phyloP scores from a whole-genome alignment of 2,329 filamentous ascomycete genomes.

The Aspergillus vadensis region DNA sequence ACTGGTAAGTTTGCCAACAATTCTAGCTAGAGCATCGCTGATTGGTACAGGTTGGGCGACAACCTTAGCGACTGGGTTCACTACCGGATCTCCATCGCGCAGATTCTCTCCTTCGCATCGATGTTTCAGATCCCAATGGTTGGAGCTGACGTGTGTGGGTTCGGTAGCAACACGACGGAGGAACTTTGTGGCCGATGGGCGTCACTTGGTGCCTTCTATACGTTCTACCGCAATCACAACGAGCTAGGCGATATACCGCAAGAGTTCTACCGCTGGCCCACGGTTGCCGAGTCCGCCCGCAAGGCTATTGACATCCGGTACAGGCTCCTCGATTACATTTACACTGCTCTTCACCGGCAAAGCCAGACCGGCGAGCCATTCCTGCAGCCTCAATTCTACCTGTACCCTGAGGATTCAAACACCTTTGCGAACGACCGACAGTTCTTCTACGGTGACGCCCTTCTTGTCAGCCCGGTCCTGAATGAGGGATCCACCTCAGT shows the following conservation, averaged over 20 bases:
- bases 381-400: slow-evolving; percentile 71
- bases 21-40: slow-evolving; percentile 26
- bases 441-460: slow-evolving; percentile 61
- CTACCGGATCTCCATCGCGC: slow-evolving; percentile 61
- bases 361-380: slow-evolving; percentile 64
- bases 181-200: slow-evolving; percentile 76
- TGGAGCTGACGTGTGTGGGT: slow-evolving; percentile 77
- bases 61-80: slow-evolving; percentile 61
- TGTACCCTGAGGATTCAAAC: slow-evolving; percentile 62
- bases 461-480: slow-evolving; percentile 60
- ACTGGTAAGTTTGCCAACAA: slow-evolving; percentile 50
- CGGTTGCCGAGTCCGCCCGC: slow-evolving; percentile 64
- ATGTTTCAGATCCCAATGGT: slow-evolving; percentile 70
- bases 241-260: slow-evolving; percentile 57
- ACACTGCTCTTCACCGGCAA: slow-evolving; percentile 68
- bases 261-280: slow-evolving; percentile 72
- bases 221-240: slow-evolving; percentile 77
- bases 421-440: slow-evolving; percentile 57
- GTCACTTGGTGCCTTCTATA: slow-evolving; percentile 69
- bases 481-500: slow-evolving; percentile 56
- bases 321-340: slow-evolving; percentile 75
- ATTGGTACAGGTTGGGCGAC: slow-evolving; percentile 55
- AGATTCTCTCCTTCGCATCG: slow-evolving; percentile 62
- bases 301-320: slow-evolving; percentile 74
- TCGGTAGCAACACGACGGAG: slow-evolving; percentile 66